Evolutionary conservation across 768 basidiomycete species (phyloP), one percentile per base, ranked within the genome.

Genomic region (Russula griseocarnosa): DNA sequence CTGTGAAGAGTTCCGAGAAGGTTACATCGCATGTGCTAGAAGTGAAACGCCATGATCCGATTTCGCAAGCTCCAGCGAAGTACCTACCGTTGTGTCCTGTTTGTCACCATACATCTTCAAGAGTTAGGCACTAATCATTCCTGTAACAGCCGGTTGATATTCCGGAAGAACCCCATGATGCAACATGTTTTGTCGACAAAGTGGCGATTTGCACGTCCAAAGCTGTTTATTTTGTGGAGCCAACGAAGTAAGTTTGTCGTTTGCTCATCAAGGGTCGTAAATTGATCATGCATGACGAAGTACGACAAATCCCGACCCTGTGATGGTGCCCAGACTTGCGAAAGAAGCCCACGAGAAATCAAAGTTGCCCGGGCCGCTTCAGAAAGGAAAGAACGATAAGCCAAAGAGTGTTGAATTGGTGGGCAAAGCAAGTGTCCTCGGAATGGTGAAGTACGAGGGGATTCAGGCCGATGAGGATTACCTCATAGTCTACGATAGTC

Each of bases 141-240:
- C 30, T 20, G 42, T 44, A n/a, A 22, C 40, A 32, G 44, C n/a
- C 44, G 4, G 7, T 47, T n/a, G 1, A 18, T 18, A 47, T 58
- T 47, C 13, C 8, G n/a, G 56, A 47, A 34, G 56, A 58, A 3
- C 56, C 56, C 8, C 44, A 58, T 30, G 44, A 47, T 44, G 56
- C 56, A 14, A 10, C 42, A 30, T 46, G 32, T 13, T 58, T 46
- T 47, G n/a, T 0, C 10, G 42, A 46, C n/a, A 58, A 58, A 9
- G 20, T 47, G 18, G 56, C 44, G n/a, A 58, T 58, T 58, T 58
- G 44, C 44, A 32, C 56, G 5, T 46, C 56, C n/a, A 58, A 34
- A 9, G 56, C 56, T 14, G 24, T 58, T 16, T 47, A 58, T 47
- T 16, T 58, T 14, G 28, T 22, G 44, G 56, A 58, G 9, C 18